Conservation (phyloP, 768 basidiomycete species). For the Fomitopsis serialis region DNA sequence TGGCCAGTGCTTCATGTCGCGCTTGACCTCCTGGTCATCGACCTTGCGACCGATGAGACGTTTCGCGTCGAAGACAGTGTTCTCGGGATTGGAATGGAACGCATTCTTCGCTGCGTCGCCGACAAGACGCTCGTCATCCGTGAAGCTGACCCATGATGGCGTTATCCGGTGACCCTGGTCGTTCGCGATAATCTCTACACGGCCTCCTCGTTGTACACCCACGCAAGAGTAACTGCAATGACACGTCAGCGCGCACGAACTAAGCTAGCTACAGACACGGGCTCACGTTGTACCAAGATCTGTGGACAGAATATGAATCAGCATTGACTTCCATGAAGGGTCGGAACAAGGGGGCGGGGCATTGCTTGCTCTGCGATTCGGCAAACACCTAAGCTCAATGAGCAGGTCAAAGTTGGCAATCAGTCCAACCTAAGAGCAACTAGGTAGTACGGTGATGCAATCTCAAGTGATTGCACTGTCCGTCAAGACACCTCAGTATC, state of each 20-base stretch:
- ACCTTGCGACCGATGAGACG: constrained; percentile 88
- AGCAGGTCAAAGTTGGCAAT: too few relatives aligned
- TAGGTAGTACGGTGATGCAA: too few relatives aligned
- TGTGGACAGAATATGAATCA: constrained; percentile 23
- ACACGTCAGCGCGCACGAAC: constrained; percentile 14
- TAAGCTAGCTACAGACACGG: neutral
- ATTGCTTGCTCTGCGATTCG: too few relatives aligned
- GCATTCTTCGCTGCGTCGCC: constrained; percentile 98
- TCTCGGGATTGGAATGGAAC: constrained; percentile 83
- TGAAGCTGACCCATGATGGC: constrained; percentile 58
- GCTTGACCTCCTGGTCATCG: constrained; percentile 74
- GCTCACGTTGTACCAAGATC: constrained; percentile 88
- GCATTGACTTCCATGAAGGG: constrained; percentile 5
- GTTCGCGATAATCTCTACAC: constrained; percentile 43
- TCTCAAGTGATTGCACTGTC: too few relatives aligned
- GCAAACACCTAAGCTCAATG: too few relatives aligned
- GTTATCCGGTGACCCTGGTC: constrained; percentile 60
- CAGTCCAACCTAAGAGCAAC: too few relatives aligned
- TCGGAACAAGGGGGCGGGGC: too few relatives aligned
- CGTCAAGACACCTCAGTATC: too few relatives aligned
- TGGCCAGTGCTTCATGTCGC: constrained; percentile 89
- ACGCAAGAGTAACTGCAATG: constrained; percentile 85
- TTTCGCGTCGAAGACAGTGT: constrained; percentile 96
- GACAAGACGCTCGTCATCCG: constrained; percentile 62
- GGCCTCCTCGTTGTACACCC: constrained; percentile 42